Evolutionary conservation across 2,329 filamentous ascomycete genomes (phyloP), one percentile per base, ranked within the genome.

Genomic region (Metarhizium robertsii): DNA sequence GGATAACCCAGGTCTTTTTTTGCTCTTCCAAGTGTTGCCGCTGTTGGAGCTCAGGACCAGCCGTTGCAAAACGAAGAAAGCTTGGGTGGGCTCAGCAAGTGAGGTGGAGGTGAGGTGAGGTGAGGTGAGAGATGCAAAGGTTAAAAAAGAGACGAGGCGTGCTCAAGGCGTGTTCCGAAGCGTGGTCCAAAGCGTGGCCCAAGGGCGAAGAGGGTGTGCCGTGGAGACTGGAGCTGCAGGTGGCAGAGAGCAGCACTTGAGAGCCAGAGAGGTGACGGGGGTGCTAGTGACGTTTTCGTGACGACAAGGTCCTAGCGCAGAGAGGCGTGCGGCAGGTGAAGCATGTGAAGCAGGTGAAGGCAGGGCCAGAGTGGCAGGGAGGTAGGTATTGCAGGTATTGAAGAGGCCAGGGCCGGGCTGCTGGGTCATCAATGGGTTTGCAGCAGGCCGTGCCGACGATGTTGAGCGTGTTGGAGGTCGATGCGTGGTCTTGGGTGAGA

Each of bases 211-310:
- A 53, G 51, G 51, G 51, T 45, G 51, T 47, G 25, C 3, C 25
- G 45, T 16, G 25, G 45, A 48, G 18, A 8, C 25, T 14, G 45
- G 45, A 48, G 25, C 45, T 29, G 45, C 13, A 30, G 45, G 13
- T 48, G 34, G 36, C 40, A 42, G 50, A 40, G 32, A 43, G 36
- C 50, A 40, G 20, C 20, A 25, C 20, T 25, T 25, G 20, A 25
- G 50, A 36, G 49, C 38, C 50, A 52, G 40, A 52, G 40, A 29
- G 50, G 36, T 36, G 45, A 34, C 32, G 45, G 16, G 40, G 34
- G 50, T 43, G 50, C 25, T 6, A 32, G 50, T 56, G 54, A 56
- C 54, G 54, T 56, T 53, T 56, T 46, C 54, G 54, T 56, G 54
- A 53, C 54, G 50, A 53, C 50, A 46, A 20, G 50, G 43, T 42